Evolutionary conservation across 352 stramenopile species (phyloP).

Genomic region (Pythium phragmitis): DNA sequence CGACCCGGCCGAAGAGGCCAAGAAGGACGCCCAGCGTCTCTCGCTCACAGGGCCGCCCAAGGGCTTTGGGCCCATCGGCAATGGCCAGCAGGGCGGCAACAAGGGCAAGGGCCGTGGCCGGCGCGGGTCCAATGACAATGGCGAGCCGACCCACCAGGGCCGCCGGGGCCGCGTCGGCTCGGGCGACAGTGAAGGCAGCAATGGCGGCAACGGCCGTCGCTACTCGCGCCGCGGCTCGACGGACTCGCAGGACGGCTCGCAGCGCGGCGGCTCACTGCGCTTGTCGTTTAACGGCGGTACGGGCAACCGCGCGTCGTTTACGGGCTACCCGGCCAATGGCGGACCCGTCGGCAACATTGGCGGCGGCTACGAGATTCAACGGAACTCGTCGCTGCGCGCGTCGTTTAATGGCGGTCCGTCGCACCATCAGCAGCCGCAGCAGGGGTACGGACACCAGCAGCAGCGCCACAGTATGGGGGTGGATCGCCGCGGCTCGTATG

Average conservation of each 20-base stretch:
- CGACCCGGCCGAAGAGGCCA: constrained; percentile 62
- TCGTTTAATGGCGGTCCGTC: constrained; percentile 29
- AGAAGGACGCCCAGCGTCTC: constrained; percentile 54
- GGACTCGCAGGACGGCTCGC: constrained; percentile 39
- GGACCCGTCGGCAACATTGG: constrained; percentile 7
- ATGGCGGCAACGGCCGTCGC: constrained; percentile 26
- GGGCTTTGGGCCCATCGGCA: constrained; percentile 24
- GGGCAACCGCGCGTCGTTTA: constrained; percentile 27
- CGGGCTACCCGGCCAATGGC: constrained; percentile 23
- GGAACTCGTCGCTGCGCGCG: constrained; percentile 34
- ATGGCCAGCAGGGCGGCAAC: constrained; percentile 35
- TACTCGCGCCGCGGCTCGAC: constrained; percentile 59
- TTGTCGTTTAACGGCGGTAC: constrained; percentile 24
- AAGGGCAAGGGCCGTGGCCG: constrained; percentile 31
- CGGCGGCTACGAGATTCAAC: constrained; percentile 29
- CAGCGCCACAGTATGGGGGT: constrained; percentile 25
- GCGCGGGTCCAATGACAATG: constrained; percentile 34
- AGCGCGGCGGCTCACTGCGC: constrained; percentile 17
- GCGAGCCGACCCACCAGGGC: constrained; percentile 16
- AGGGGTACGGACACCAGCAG: constrained; percentile 10
- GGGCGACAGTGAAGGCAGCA: constrained; percentile 20
- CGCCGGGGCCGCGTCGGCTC: constrained; percentile 23
- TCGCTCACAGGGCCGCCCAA: constrained; percentile 43
- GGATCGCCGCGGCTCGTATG: constrained; percentile 29
- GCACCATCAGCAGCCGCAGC: too few species aligned